These are phyloP conservation scores for Phaeolepiota aurea DNA, from an alignment of 768 basidiomycete genomes.

Conservation along the genomic window DNA sequence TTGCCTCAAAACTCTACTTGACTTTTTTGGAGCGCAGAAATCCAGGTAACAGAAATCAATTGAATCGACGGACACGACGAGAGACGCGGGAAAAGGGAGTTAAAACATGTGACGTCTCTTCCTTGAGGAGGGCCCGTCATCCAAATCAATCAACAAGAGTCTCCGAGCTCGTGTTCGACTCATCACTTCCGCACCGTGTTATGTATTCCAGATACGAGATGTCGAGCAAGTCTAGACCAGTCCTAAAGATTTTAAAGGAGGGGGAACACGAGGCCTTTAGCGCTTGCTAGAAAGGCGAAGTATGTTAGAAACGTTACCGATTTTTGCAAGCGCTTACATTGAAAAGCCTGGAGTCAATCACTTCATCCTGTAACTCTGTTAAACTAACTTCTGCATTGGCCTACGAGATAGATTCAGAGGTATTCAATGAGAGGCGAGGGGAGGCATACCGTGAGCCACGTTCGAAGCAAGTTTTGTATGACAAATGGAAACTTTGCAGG, in stretches of 20 bases:
- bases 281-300: neutral
- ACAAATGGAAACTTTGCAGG: neutral
- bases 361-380: neutral
- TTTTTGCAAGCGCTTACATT: neutral
- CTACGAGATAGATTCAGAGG: neutral
- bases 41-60: too few relatives aligned
- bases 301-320: neutral
- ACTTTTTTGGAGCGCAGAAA: too few relatives aligned
- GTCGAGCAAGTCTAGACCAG: neutral
- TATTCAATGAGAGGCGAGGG: neutral
- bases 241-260: neutral
- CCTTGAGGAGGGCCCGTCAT: too few relatives aligned
- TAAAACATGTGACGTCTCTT: too few relatives aligned
- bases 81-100: too few relatives aligned
- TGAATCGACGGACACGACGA: too few relatives aligned
- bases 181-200: neutral
- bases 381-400: neutral
- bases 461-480: neutral
- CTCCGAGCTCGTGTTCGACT: neutral
- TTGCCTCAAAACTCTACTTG: too few relatives aligned
- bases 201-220: neutral
- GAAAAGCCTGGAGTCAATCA: neutral
- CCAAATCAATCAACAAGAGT: neutral
- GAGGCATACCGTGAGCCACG: neutral
- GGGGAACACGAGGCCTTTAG: neutral